Evolutionary conservation across 202 grass and related monocot species (phyloP).

Genomic region (Zoysia matrella): DNA sequence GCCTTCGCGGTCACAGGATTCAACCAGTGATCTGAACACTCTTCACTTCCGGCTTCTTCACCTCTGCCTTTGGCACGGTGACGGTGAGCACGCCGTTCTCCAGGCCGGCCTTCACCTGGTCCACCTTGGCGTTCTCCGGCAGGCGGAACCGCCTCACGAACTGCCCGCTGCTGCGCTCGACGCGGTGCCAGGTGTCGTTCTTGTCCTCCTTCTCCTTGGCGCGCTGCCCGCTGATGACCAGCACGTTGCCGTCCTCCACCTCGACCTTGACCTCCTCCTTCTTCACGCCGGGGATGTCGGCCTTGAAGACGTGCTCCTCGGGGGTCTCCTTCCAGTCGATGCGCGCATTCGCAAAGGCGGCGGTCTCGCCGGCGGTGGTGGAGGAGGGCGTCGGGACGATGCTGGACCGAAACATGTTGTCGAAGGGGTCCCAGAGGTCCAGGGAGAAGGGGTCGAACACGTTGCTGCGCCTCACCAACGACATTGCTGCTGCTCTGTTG

Average conservation of each 20-base stretch:
- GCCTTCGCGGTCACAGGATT: neutral
- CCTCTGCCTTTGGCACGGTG: slow-evolving; percentile 63
- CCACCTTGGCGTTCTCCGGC: slow-evolving; percentile 56
- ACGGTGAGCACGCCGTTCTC: slow-evolving; percentile 66
- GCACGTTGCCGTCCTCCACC: slow-evolving; percentile 54
- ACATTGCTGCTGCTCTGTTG: no score
- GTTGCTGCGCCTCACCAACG: no score
- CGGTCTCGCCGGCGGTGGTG: no score
- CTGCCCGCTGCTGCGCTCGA: slow-evolving; percentile 58
- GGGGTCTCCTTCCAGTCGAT: slow-evolving; percentile 58
- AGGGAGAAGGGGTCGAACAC: no score
- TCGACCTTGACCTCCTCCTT: slow-evolving; percentile 58
- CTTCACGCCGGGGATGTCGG: slow-evolving; percentile 53
- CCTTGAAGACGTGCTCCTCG: slow-evolving; percentile 63
- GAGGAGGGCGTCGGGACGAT: no score
- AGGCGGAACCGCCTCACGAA: slow-evolving; percentile 49
- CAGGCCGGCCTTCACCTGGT: slow-evolving; percentile 50
- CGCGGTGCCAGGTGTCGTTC: slow-evolving; percentile 61
- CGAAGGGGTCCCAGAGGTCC: no score
- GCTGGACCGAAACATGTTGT: no score
- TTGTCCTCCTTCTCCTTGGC: slow-evolving; percentile 59
- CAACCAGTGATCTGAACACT: slow-evolving; percentile 61
- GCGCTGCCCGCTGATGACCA: slow-evolving; percentile 59
- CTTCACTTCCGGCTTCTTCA: slow-evolving; percentile 48
- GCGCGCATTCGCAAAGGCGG: no score